These are phyloP conservation scores for Geotrichum klebahnii DNA, from an alignment of 1,139 yeast genomes.

Conservation along the genomic window DNA sequence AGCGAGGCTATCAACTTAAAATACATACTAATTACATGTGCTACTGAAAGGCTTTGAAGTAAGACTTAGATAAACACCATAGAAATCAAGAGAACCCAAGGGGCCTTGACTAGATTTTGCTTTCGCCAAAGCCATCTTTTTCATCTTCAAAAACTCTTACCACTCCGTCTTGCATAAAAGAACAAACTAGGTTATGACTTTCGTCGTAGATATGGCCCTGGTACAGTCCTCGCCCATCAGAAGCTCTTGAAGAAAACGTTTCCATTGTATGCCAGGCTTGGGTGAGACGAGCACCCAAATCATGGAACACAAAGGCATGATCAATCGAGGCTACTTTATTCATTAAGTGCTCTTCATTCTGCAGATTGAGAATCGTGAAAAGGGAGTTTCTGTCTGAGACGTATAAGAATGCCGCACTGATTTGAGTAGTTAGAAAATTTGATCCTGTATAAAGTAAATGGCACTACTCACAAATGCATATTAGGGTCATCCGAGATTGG, in stretches of 20 bases:
- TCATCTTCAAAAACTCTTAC: constrained; percentile 24
- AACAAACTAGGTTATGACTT: constrained; percentile 30
- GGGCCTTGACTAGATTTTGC: background rate
- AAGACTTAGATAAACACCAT: no score
- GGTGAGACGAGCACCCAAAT: constrained; percentile 31
- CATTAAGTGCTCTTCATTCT: constrained; percentile 26
- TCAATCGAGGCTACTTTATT: constrained; percentile 36
- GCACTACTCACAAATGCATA: constrained; percentile 29
- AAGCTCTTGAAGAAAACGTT: constrained; percentile 34
- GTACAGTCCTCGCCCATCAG: constrained; percentile 36
- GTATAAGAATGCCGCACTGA: constrained; percentile 33
- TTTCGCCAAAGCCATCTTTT: background rate
- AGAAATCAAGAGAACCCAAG: background rate
- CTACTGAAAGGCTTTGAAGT: background rate
- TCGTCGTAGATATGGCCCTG: constrained; percentile 36
- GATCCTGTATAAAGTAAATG: background rate
- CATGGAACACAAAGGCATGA: constrained; percentile 37
- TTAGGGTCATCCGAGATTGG: constrained; percentile 29
- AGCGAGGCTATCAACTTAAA: no score
- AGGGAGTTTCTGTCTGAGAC: constrained; percentile 39
- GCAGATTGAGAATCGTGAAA: constrained; percentile 35
- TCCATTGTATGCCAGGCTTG: constrained; percentile 36
- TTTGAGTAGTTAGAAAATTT: background rate
- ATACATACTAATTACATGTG: background rate
- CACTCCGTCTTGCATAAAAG: constrained; percentile 39